Percentiles rank a stretch among this genome's conserved stretches.
Evolutionary conservation across 2,329 filamentous ascomycete genomes (phyloP).

Genomic region (Aureobasidium sp.): DNA sequence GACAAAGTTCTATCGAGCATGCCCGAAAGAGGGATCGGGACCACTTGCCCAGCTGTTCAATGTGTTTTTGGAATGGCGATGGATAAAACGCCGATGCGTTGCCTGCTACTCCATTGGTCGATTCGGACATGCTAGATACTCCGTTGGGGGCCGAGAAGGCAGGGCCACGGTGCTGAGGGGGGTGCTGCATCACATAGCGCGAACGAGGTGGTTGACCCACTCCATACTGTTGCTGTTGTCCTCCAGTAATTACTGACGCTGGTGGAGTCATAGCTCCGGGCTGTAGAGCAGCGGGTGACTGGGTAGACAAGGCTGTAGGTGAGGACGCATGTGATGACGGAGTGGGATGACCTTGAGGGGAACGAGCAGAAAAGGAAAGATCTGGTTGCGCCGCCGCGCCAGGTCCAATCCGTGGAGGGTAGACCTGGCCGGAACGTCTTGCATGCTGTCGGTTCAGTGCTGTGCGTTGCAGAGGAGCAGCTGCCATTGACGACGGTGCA

Average conservation of each 20-base stretch:
- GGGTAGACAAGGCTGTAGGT: conserved; percentile 50
- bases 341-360: conserved; percentile 72
- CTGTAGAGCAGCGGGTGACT: conserved; percentile 55
- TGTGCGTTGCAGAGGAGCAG: conserved; percentile 70
- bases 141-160: conserved; percentile 27
- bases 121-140: conserved; percentile 31
- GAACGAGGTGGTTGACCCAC: conserved; percentile 41
- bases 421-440: conserved; percentile 30
- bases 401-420: conserved; percentile 28
- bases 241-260: conserved; percentile 47
- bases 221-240: conserved; percentile 35
- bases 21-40: conserved; percentile 42
- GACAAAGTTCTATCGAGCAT: conserved; percentile 53
- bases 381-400: conserved; percentile 5
- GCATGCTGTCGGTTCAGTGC: conserved; percentile 67
- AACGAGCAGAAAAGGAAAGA: conserved; percentile 42
- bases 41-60: conserved; percentile 89
- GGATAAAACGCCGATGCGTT: conserved; percentile 60
- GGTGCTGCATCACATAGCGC: conserved; percentile 30
- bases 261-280: conserved; percentile 57
- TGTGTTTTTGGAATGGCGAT: conserved; percentile 85
- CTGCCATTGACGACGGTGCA: conserved; percentile 33
- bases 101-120: conserved; percentile 21
- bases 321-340: conserved; percentile 71
- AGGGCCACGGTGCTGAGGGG: conserved; percentile 32